Percentiles rank a stretch among this genome's conserved stretches.
Conservation (phyloP, 208 protist genomes). For the Leishmania aethiopica region DNA sequence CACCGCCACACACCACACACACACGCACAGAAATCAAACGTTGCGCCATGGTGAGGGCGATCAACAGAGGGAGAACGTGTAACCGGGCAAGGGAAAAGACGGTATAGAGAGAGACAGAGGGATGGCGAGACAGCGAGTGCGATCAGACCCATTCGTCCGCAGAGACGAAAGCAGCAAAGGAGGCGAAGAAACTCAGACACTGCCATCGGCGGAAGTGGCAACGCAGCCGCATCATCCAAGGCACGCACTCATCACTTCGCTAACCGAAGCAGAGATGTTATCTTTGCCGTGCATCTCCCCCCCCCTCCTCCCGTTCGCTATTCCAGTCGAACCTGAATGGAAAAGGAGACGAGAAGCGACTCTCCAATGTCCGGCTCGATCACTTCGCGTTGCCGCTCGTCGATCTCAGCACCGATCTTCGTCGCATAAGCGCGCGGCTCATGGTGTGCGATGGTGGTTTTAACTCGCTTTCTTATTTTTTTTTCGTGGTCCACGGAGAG, state of each 20-base stretch:
- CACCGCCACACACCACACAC: too few relatives aligned
- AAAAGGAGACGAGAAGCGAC: neutral
- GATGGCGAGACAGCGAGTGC: neutral
- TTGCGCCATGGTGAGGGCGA: neutral
- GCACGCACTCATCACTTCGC: neutral
- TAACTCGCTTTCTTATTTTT: neutral
- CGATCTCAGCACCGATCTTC: neutral
- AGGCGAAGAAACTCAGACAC: neutral
- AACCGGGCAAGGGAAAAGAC: neutral
- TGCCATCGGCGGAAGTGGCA: too few relatives aligned
- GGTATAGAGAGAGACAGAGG: neutral
- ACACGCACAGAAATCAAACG: neutral
- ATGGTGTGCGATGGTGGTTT: neutral
- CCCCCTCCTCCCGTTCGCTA: neutral
- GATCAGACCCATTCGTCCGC: neutral
- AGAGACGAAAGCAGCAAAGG: neutral
- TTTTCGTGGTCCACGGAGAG: neutral
- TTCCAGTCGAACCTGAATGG: neutral
- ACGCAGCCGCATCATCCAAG: neutral
- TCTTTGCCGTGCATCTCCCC: too few relatives aligned
- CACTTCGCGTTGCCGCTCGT: neutral
- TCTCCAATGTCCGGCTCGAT: neutral
- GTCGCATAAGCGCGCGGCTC: neutral
- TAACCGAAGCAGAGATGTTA: too few relatives aligned
- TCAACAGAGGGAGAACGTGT: neutral